Evolutionary conservation across 495 filamentous ascomycete species (phyloP), one percentile per base, ranked within the genome.

Genomic region (Xylaria grammica): DNA sequence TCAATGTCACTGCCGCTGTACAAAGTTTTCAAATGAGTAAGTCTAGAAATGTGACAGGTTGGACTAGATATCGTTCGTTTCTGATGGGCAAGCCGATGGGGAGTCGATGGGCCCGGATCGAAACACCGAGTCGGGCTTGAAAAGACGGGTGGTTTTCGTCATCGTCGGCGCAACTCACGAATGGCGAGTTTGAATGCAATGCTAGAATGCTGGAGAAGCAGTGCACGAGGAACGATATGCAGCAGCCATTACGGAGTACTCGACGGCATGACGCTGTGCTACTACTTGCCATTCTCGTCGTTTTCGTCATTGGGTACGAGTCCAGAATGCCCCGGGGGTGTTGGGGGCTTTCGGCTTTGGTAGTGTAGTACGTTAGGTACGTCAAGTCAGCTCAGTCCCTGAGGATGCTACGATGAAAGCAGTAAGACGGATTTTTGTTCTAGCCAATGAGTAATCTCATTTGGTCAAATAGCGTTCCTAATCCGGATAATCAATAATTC

Each of bases 241-340:
- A 44, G 19, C 44, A n/a, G n/a, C n/a, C n/a, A n/a, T n/a, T n/a
- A n/a, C n/a, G n/a, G n/a, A n/a, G n/a, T 5, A 56, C 22, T 64
- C 62, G 62, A 58, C 45, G 44, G 32, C 34, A 58, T 58, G 45
- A 57, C 29, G 62, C 53, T 26, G 40, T 51, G 60, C 38, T 42
- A 42, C 60, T 20, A 50, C 26, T 36, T 24, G 40, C 7, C 49
- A 40, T 48, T 17, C 19, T 22, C 17, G 58, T 19, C 34, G 8
- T 54, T 54, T 42, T 42, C 40, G 40, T 42, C 15, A 42, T 42
- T 42, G 6, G 15, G 7, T 42, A 11, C 17, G 8, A 3, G 40
- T 36, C 32, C n/a, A n/a, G n/a, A n/a, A n/a, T n/a, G n/a, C n/a
- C 40, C 40, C 7, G 40, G 40, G 15, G 40, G 40, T 15, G 8